Evolutionary conservation across 1,139 yeast genomes (phyloP).

Genomic region (Lodderomyces orthopsilosis): DNA sequence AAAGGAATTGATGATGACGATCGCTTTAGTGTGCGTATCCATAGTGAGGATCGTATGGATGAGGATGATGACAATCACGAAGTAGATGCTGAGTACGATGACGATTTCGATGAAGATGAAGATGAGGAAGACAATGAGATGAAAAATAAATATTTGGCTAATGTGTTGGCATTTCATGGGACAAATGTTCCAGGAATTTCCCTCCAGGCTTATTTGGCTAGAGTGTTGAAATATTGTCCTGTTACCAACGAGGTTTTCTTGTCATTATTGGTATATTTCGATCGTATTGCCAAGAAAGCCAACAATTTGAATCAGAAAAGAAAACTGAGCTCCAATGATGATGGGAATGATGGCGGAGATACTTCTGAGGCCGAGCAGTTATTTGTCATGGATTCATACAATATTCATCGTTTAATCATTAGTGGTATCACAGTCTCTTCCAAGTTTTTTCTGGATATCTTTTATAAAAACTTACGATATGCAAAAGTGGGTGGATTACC

Average conservation of each 20-base stretch:
- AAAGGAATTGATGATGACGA: constrained; percentile 9
- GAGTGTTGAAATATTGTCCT: constrained; percentile 95
- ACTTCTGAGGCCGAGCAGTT: constrained; percentile 45
- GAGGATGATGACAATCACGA: constrained; percentile 20
- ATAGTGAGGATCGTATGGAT: constrained; percentile 10
- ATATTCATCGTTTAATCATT: constrained; percentile 88
- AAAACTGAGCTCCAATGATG: constrained; percentile 13
- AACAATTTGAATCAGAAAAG: constrained; percentile 44
- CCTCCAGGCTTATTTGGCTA: constrained; percentile 79
- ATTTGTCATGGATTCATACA: constrained; percentile 94
- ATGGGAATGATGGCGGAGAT: constrained; percentile 4
- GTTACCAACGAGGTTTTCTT: constrained; percentile 95
- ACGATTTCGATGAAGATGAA: constrained; percentile 24
- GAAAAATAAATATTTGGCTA: constrained; percentile 60
- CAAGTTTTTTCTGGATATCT: constrained; percentile 92
- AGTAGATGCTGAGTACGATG: constrained; percentile 15
- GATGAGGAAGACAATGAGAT: constrained; percentile 45
- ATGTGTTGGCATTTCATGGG: constrained; percentile 90
- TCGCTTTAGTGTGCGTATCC: constrained; percentile 1
- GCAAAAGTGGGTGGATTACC: constrained; percentile 98
- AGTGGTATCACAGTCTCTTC: constrained; percentile 97
- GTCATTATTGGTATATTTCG: constrained; percentile 87
- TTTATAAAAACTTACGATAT: constrained; percentile 91
- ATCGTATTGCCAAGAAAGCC: constrained; percentile 87
- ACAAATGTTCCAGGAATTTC: constrained; percentile 93